Evolutionary conservation across 108 stramenopile genomes (phyloP).

Genomic region (Phaeodactylum tricornutum): DNA sequence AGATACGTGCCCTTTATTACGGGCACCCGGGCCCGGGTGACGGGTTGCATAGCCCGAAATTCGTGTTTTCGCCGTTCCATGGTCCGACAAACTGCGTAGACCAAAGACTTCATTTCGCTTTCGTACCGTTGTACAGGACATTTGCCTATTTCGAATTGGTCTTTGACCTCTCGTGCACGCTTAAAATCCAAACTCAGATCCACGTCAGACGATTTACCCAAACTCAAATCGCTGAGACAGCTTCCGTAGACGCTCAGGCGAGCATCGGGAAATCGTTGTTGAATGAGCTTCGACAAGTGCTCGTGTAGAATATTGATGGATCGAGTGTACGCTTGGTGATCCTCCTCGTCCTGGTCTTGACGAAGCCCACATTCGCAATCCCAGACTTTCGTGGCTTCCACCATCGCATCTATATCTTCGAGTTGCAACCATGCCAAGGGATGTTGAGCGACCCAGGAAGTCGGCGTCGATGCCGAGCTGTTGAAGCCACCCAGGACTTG

Average conservation of each 20-base stretch:
- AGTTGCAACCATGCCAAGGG: too few species aligned
- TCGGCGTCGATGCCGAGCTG: too few species aligned
- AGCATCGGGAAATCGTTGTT: slow-evolving; percentile 17
- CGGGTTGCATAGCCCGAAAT: slow-evolving; percentile 35
- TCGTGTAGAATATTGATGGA: slow-evolving; percentile 17
- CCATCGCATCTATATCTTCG: too few species aligned
- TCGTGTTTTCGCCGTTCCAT: slow-evolving; percentile 13
- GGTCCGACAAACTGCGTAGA: slow-evolving; percentile 31
- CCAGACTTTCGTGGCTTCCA: too few species aligned
- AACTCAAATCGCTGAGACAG: slow-evolving; percentile 52
- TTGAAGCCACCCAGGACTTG: too few species aligned
- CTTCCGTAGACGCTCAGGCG: slow-evolving; percentile 59
- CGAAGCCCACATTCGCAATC: too few species aligned
- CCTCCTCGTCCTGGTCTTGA: too few species aligned
- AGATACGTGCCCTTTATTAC: slow-evolving; percentile 60
- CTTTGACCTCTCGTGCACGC: slow-evolving; percentile 20
- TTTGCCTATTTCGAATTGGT: slow-evolving; percentile 33
- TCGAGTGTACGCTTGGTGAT: too few species aligned
- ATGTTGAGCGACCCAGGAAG: too few species aligned
- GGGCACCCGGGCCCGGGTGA: slow-evolving; percentile 63
- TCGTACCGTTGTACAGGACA: slow-evolving; percentile 33
- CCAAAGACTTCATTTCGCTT: slow-evolving; percentile 33
- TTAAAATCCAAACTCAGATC: slow-evolving; percentile 54
- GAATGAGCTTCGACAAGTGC: slow-evolving; percentile 11
- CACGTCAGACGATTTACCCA: slow-evolving; percentile 64